A percentile compares a stretch with the other conserved stretches of the same genome.
These are phyloP conservation scores for Tritrichomonas musculus DNA, from an alignment of 208 protist species.

Conservation along the genomic window DNA sequence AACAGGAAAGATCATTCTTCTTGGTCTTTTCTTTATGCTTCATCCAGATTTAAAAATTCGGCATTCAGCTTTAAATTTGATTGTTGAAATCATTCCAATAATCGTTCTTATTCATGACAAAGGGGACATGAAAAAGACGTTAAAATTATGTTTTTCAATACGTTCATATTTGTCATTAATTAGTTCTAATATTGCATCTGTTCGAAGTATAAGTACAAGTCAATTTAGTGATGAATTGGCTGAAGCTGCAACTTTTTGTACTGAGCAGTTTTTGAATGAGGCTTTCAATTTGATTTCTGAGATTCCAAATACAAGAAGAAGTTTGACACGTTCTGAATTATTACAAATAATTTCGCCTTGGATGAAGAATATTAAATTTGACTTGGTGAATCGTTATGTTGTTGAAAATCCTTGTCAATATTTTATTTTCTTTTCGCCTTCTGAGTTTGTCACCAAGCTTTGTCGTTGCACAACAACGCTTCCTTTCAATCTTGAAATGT, in stretches of 20 bases:
- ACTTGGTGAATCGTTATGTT: background rate
- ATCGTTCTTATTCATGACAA: background rate
- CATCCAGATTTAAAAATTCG: background rate
- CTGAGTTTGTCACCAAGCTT: background rate
- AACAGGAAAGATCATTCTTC: background rate
- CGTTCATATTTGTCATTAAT: background rate
- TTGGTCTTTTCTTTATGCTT: background rate
- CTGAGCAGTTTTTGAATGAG: background rate
- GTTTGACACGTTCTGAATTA: background rate
- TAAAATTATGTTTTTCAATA: background rate
- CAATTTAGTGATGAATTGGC: background rate
- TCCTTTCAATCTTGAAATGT: background rate
- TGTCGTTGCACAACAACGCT: background rate
- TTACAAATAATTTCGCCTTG: background rate
- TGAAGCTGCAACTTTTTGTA: background rate
- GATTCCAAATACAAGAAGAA: background rate
- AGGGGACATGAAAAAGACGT: background rate
- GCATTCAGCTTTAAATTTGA: background rate
- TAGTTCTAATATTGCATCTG: background rate
- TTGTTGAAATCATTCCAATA: background rate
- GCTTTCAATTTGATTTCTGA: background rate
- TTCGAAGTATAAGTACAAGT: background rate
- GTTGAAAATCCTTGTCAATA: background rate
- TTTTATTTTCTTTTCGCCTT: background rate
- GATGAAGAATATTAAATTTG: background rate